A percentile compares a stretch with the other conserved stretches of the same genome.
Conservation (phyloP, 2,329 filamentous ascomycete genomes). For the Camillea tinctor region DNA sequence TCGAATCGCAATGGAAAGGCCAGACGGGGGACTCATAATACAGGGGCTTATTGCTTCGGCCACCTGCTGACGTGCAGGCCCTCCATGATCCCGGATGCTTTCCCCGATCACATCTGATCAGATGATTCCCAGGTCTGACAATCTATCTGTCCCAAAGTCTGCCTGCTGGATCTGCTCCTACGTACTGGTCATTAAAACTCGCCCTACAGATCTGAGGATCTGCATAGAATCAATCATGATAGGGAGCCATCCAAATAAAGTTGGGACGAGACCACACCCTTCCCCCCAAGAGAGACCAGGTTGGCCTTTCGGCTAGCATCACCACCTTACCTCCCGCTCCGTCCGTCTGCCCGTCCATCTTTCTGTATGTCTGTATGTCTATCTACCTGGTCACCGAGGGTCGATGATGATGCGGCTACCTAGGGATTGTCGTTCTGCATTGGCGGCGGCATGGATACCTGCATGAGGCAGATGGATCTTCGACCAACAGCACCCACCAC, state of each 20-base stretch:
- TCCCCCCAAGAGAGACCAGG: neutral
- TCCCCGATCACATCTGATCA: constrained; percentile 9
- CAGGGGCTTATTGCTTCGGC: constrained; percentile 23
- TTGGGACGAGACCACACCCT: neutral
- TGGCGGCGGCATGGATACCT: constrained; percentile 15
- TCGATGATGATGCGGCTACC: constrained; percentile 3
- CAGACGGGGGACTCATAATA: constrained; percentile 15
- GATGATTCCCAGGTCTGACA: neutral
- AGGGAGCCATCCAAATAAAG: constrained; percentile 2
- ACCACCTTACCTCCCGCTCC: neutral
- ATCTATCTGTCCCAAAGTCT: constrained; percentile 1
- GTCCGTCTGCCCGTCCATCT: neutral
- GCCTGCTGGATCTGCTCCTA: neutral
- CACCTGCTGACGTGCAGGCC: constrained; percentile 18
- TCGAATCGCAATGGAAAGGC: constrained; percentile 23
- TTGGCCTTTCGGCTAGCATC: neutral
- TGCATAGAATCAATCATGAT: neutral
- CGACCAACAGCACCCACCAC: constrained; percentile 8
- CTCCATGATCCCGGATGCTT: constrained; percentile 14
- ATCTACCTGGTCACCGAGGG: constrained; percentile 9
- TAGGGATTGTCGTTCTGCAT: constrained; percentile 12
- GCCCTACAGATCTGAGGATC: neutral
- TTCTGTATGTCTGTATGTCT: constrained; percentile 10
- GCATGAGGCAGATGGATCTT: constrained; percentile 13
- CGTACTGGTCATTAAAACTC: neutral